phyloP scores from a whole-genome alignment of 805 yeast genomes.

The Wickerhamomyces bisporus region DNA sequence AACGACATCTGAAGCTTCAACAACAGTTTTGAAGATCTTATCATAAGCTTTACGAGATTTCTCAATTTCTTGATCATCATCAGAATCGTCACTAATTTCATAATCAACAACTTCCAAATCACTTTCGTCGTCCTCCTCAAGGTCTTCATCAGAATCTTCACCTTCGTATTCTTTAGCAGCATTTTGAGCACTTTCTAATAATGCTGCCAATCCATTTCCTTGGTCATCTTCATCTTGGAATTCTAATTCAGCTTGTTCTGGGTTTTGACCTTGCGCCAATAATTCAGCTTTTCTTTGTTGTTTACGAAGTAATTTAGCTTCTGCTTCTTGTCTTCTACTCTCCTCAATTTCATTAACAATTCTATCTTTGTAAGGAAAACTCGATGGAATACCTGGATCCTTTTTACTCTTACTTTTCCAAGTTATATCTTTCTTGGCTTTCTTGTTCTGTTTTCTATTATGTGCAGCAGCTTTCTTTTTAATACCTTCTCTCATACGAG shows the following conservation, averaged over 20 bases:
- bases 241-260: slow-evolving; percentile 33
- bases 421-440: slow-evolving; percentile 82
- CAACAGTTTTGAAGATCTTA: slow-evolving; percentile 88
- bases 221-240: slow-evolving; percentile 35
- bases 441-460: slow-evolving; percentile 75
- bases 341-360: slow-evolving; percentile 70
- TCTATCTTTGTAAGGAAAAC: slow-evolving; percentile 89
- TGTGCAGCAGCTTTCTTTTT: slow-evolving; percentile 94
- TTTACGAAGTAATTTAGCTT: slow-evolving; percentile 47
- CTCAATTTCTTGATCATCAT: slow-evolving; percentile 48
- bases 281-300: slow-evolving; percentile 40
- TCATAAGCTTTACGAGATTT: slow-evolving; percentile 88
- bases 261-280: slow-evolving; percentile 34
- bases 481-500: slow-evolving; percentile 94
- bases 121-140: slow-evolving; percentile 39
- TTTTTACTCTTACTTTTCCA: slow-evolving; percentile 84
- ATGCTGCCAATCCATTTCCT: slow-evolving; percentile 68
- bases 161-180: slow-evolving; percentile 77
- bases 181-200: slow-evolving; percentile 82
- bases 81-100: slow-evolving; percentile 41
- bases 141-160: slow-evolving; percentile 37
- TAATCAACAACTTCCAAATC: slow-evolving; percentile 47
- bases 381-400: slow-evolving; percentile 93
- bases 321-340: slow-evolving; percentile 48
- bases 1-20: slow-evolving; percentile 87